phyloP scores from a whole-genome alignment of 2,329 filamentous ascomycete genomes.

The Aureobasidium sp. region DNA sequence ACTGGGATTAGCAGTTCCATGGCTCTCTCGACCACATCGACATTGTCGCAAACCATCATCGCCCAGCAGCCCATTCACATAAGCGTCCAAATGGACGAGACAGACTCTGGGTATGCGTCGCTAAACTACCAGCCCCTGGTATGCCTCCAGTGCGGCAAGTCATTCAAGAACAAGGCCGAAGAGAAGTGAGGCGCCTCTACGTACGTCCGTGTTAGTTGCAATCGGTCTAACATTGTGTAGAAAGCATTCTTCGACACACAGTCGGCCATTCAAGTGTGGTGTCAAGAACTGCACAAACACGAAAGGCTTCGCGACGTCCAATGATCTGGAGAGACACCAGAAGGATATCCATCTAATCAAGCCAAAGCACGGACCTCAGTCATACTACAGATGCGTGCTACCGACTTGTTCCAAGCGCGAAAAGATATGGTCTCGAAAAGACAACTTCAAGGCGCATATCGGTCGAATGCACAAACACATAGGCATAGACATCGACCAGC shows the following conservation, averaged over 20 bases:
- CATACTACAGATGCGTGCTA: constrained; percentile 53
- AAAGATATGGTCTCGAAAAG: constrained; percentile 71
- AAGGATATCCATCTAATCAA: constrained; percentile 58
- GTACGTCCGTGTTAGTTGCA: not conserved
- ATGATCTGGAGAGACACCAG: constrained; percentile 74
- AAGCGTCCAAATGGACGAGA: not conserved
- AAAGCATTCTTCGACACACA: constrained; percentile 66
- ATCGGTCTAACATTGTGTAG: constrained; percentile 36
- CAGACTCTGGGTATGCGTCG: constrained; percentile 8
- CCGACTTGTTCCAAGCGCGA: constrained; percentile 48
- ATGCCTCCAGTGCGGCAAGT: not conserved
- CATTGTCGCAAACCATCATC: not conserved
- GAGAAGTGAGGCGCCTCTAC: constrained; percentile 6
- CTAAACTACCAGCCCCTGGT: not conserved
- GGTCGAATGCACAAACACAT: constrained; percentile 51
- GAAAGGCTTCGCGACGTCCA: constrained; percentile 67
- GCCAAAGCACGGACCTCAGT: constrained; percentile 38
- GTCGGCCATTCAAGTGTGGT: constrained; percentile 57
- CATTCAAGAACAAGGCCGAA: constrained; percentile 14
- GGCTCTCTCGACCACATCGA: not conserved
- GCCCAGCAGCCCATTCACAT: not conserved
- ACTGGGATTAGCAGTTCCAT: not conserved
- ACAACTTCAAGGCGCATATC: constrained; percentile 82
- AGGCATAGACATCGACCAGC: constrained; percentile 1
- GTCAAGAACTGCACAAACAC: constrained; percentile 45